These are phyloP conservation scores for Zopfochytrium polystomum DNA, from an alignment of 371 early-diverging fungal species.

Conservation along the genomic window DNA sequence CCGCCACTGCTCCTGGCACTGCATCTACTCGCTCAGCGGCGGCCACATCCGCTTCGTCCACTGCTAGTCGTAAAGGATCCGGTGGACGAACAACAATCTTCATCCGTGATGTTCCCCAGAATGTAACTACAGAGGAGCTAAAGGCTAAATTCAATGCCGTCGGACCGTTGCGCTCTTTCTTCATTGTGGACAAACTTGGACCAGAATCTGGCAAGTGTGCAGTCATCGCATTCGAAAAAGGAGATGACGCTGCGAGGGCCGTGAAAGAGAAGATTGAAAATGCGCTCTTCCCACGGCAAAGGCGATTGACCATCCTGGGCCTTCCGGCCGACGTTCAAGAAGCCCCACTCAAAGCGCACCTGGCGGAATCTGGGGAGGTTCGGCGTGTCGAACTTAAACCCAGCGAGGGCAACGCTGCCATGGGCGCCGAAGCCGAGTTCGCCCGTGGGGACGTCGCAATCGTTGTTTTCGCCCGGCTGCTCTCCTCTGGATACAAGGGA, in stretches of 20 bases:
- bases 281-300: slow-evolving; percentile 34
- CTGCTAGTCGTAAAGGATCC: too few relatives aligned
- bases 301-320: slow-evolving; percentile 21
- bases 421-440: slow-evolving; percentile 31
- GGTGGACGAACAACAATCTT: too few relatives aligned
- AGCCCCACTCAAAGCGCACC: slow-evolving; percentile 10
- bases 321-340: slow-evolving; percentile 11
- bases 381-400: slow-evolving; percentile 21
- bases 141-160: slow-evolving; percentile 8
- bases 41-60: too few relatives aligned
- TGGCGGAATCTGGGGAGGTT: slow-evolving; percentile 31
- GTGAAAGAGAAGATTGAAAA: slow-evolving; percentile 26
- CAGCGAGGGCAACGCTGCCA: neutral
- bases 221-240: slow-evolving; percentile 24
- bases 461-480: too few relatives aligned
- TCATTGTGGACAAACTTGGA: slow-evolving; percentile 18
- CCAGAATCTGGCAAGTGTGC: slow-evolving; percentile 14
- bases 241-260: slow-evolving; percentile 33
- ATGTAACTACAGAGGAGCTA: slow-evolving; percentile 8
- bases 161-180: slow-evolving; percentile 20
- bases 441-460: slow-evolving; percentile 35
- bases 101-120: slow-evolving; percentile 11
- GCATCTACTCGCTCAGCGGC: too few relatives aligned
- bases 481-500: too few relatives aligned
- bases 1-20: too few relatives aligned